Percentiles rank a stretch among this genome's conserved stretches.
These are phyloP conservation scores for Acaromyces ingoldii DNA, from an alignment of 1,284 basidiomycete species.

Conservation along the genomic window DNA sequence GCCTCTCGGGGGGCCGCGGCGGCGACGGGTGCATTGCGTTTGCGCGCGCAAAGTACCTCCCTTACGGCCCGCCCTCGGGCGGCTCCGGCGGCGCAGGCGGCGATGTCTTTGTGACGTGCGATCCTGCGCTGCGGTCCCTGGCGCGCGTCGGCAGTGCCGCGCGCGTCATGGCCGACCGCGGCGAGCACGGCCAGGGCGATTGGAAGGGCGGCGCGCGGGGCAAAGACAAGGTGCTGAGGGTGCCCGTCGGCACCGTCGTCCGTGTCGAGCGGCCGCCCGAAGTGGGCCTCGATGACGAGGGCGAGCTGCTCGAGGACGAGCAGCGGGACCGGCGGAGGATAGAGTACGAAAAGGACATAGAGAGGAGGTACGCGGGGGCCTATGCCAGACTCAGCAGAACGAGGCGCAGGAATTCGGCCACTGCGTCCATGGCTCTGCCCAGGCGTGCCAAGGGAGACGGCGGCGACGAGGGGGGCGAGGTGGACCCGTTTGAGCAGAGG, in stretches of 20 bases:
- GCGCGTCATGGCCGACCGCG: slow-evolving; percentile 31
- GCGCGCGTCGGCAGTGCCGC: slow-evolving; percentile 23
- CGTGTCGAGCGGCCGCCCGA: slow-evolving; percentile 23
- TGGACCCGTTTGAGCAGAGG: background rate
- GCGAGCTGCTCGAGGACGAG: slow-evolving; percentile 6
- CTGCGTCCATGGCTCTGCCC: too few relatives aligned
- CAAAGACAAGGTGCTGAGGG: slow-evolving; percentile 34
- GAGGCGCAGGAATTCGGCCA: background rate
- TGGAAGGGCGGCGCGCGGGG: slow-evolving; percentile 39
- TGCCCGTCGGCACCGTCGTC: slow-evolving; percentile 49
- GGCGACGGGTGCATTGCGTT: slow-evolving; percentile 50
- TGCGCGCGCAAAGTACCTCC: slow-evolving; percentile 47
- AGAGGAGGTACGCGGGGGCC: slow-evolving; percentile 13
- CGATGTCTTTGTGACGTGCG: slow-evolving; percentile 37
- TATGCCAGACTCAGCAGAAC: background rate
- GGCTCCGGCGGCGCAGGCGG: slow-evolving; percentile 47
- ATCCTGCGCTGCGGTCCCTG: slow-evolving; percentile 31
- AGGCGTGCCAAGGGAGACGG: too few relatives aligned
- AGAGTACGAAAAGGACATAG: slow-evolving; percentile 31
- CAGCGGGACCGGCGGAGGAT: background rate
- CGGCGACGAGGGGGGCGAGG: slow-evolving; percentile 2
- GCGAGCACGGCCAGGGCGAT: slow-evolving; percentile 42
- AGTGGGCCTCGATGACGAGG: slow-evolving; percentile 25
- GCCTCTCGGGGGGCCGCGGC: slow-evolving; percentile 38
- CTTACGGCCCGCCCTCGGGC: slow-evolving; percentile 48